Evolutionary conservation across 179 eudicot species (phyloP).

Genomic region (Spinacia oleracea): DNA sequence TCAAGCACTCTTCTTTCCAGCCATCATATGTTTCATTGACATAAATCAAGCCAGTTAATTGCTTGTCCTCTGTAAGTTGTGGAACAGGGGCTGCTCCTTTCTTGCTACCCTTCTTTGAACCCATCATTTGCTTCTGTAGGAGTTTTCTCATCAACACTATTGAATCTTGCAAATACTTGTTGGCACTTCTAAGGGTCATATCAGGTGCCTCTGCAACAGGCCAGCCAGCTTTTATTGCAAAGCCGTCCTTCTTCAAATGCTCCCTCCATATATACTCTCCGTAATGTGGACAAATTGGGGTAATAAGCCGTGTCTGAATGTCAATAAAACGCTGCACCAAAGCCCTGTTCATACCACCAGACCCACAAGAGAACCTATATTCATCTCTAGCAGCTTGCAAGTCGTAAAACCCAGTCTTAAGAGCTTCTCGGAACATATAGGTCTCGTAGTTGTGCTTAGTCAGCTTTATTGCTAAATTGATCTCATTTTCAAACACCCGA

Average conservation of each 20-base stretch:
- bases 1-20: constrained; percentile 79
- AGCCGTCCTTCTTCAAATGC: constrained; percentile 73
- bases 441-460: constrained; percentile 70
- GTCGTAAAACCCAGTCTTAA: constrained; percentile 86
- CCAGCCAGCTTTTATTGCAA: constrained; percentile 73
- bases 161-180: constrained; percentile 69
- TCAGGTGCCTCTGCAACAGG: constrained; percentile 66
- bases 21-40: constrained; percentile 83
- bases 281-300: constrained; percentile 88
- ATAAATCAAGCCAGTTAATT: constrained; percentile 51
- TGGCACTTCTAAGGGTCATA: constrained; percentile 65
- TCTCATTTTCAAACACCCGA: constrained; percentile 80
- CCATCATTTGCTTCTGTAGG: constrained; percentile 65
- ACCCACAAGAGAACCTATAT: constrained; percentile 78
- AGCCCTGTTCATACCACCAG: constrained; percentile 69
- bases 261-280: constrained; percentile 76
- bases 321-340: constrained; percentile 73
- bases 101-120: constrained; percentile 60
- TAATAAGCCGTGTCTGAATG: constrained; percentile 70
- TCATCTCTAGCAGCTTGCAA: constrained; percentile 88
- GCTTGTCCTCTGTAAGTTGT: constrained; percentile 33
- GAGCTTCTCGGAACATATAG: constrained; percentile 83
- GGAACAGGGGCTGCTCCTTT: constrained; percentile 36
- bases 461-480: constrained; percentile 58
- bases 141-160: constrained; percentile 75